phyloP scores from a whole-genome alignment of 1,139 yeast species.

The Meyerozyma smithsonii region DNA sequence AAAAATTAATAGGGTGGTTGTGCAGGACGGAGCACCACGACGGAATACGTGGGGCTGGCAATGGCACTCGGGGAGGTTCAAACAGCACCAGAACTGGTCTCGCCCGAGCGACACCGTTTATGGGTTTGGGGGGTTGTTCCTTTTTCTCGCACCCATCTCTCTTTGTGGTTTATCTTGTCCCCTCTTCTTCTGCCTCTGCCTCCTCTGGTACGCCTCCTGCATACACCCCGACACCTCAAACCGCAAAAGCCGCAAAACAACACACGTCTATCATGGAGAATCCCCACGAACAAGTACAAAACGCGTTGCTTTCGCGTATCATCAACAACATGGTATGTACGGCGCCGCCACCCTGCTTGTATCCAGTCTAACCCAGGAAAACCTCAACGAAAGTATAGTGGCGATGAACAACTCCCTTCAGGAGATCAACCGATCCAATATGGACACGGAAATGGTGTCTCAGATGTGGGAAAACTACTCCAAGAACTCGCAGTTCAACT shows the following conservation, averaged over 20 bases:
- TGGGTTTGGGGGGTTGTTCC: not conserved
- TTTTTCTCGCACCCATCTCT: not conserved
- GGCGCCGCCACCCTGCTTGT: not conserved
- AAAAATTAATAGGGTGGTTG: not conserved
- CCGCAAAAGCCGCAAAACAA: not conserved
- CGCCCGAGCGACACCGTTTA: no score
- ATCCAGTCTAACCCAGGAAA: constrained; percentile 36
- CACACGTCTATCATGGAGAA: constrained; percentile 56
- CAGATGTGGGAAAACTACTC: constrained; percentile 82
- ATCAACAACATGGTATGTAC: constrained; percentile 66
- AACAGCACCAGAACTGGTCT: no score
- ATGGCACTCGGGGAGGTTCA: no score
- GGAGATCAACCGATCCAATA: constrained; percentile 61
- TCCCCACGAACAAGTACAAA: constrained; percentile 86
- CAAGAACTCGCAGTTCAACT: constrained; percentile 64
- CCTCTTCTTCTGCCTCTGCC: not conserved
- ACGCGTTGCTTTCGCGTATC: constrained; percentile 70
- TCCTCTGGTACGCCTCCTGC: not conserved
- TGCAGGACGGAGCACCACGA: not conserved
- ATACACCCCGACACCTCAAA: not conserved
- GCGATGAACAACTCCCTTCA: constrained; percentile 58
- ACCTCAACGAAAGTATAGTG: constrained; percentile 66
- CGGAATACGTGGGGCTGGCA: no score
- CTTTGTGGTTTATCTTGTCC: not conserved
- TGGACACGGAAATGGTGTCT: constrained; percentile 67